A percentile compares a stretch with the other conserved stretches of the same genome.
phyloP scores from a whole-genome alignment of 169 alveolate species.

The Pseudocohnilembus persalinus region DNA sequence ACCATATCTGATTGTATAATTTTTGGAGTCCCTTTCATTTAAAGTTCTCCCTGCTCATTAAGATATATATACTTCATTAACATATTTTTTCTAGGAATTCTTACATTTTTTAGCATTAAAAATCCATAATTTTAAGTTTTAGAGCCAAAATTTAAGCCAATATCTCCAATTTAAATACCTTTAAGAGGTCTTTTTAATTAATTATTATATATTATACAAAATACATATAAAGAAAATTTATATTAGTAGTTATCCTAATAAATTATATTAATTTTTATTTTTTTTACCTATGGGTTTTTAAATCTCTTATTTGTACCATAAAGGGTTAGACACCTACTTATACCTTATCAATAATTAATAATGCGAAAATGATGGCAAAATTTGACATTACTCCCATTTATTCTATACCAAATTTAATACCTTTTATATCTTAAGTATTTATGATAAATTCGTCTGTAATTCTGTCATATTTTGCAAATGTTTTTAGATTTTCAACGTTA shows the following conservation, averaged over 20 bases:
- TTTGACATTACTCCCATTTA: slow-evolving; percentile 62
- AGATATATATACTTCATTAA: slow-evolving; percentile 50
- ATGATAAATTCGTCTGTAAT: slow-evolving; percentile 58
- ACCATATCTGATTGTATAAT: slow-evolving; percentile 64
- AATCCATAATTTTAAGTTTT: slow-evolving; percentile 62
- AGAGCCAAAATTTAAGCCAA: slow-evolving; percentile 69
- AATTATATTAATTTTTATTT: too few relatives aligned
- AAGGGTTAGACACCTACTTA: slow-evolving; percentile 53
- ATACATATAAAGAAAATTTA: too few relatives aligned
- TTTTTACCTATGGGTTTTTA: slow-evolving; percentile 52
- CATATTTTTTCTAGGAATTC: slow-evolving; percentile 65
- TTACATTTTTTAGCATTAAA: slow-evolving; percentile 43
- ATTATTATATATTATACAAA: too few relatives aligned
- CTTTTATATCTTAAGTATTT: slow-evolving; percentile 48
- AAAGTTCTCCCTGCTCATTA: slow-evolving; percentile 48
- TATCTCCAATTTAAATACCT: slow-evolving; percentile 69
- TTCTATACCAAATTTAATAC: slow-evolving; percentile 72
- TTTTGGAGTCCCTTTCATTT: slow-evolving; percentile 55
- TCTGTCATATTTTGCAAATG: slow-evolving; percentile 57
- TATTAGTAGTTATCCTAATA: too few relatives aligned
- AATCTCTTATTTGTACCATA: slow-evolving; percentile 57
- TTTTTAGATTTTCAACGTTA: slow-evolving; percentile 54
- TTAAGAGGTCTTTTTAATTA: too few relatives aligned
- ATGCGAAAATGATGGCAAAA: slow-evolving; percentile 56
- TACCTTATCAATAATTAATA: slow-evolving; percentile 54